Evolutionary conservation across 306 rosid species (phyloP).

Genomic region (Gynostemma pentaphyllum): DNA sequence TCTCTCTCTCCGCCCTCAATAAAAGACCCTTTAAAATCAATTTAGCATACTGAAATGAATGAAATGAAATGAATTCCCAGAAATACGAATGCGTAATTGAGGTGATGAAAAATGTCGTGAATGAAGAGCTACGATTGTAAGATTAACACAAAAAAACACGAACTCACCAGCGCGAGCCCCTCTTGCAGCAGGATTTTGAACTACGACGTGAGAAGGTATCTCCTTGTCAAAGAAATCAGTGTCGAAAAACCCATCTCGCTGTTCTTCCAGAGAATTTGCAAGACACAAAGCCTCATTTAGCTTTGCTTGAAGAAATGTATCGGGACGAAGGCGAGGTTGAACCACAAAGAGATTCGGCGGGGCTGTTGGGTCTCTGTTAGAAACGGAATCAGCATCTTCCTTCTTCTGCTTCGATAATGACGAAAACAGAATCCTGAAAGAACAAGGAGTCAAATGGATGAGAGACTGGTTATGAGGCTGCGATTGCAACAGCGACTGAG

Average conservation of each 20-base stretch:
- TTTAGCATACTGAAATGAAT: too few species aligned
- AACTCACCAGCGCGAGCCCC: slow-evolving; percentile 71
- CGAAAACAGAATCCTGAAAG: slow-evolving; percentile 12
- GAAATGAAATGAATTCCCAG: too few species aligned
- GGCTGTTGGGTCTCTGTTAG: slow-evolving; percentile 26
- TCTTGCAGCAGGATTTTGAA: slow-evolving; percentile 63
- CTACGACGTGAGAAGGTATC: slow-evolving; percentile 57
- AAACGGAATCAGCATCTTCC: slow-evolving; percentile 22
- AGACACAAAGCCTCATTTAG: slow-evolving; percentile 91
- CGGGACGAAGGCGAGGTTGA: slow-evolving; percentile 80
- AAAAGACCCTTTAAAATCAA: too few species aligned
- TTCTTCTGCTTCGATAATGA: slow-evolving; percentile 25
- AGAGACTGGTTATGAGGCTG: slow-evolving; percentile 21
- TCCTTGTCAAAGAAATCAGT: slow-evolving; percentile 51
- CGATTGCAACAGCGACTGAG: slow-evolving; percentile 5
- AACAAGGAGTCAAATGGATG: slow-evolving; percentile 14
- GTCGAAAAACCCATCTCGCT: slow-evolving; percentile 55
- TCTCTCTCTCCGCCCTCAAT: too few species aligned
- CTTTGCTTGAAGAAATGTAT: slow-evolving; percentile 51
- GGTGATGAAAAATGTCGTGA: too few species aligned
- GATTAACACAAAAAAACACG: too few species aligned
- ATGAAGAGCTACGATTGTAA: too few species aligned
- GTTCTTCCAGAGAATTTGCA: slow-evolving; percentile 78
- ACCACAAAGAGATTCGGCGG: slow-evolving; percentile 71
- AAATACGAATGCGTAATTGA: too few species aligned